phyloP scores from a whole-genome alignment of 352 stramenopile genomes.

The Saprolegnia parasitica region DNA sequence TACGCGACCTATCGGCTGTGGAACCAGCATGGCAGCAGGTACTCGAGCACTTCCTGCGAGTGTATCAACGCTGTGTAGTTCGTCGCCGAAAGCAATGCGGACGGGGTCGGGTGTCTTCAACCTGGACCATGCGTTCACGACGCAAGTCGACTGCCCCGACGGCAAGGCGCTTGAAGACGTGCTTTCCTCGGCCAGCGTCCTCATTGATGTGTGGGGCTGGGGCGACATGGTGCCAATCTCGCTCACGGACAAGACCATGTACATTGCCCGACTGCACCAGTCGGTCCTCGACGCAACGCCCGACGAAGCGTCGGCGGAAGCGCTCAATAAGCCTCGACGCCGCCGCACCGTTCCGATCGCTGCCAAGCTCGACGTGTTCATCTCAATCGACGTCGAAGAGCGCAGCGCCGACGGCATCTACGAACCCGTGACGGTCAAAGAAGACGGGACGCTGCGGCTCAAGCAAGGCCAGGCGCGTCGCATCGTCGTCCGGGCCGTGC shows the following conservation, averaged over 20 bases:
- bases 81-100: constrained; percentile 6
- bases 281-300: not conserved
- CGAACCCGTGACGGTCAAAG: constrained; percentile 57
- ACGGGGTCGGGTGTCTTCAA: constrained; percentile 6
- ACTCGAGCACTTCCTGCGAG: not conserved
- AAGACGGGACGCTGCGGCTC: constrained; percentile 57
- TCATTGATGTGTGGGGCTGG: constrained; percentile 23
- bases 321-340: not conserved
- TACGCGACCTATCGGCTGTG: constrained; percentile 12
- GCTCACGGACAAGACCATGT: not conserved
- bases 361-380: constrained; percentile 49
- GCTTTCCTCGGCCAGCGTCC: not conserved
- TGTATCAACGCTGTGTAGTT: too few relatives aligned
- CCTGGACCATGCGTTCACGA: not conserved
- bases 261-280: not conserved
- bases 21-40: not conserved
- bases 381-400: constrained; percentile 73
- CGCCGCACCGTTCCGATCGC: not conserved
- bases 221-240: not conserved
- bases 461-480: constrained; percentile 53
- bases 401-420: constrained; percentile 60
- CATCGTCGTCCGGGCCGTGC: constrained; percentile 54
- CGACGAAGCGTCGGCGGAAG: not conserved
- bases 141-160: not conserved
- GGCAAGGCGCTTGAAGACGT: not conserved